Conservation (phyloP, 768 basidiomycete genomes). For the Trametopsis cervina region DNA sequence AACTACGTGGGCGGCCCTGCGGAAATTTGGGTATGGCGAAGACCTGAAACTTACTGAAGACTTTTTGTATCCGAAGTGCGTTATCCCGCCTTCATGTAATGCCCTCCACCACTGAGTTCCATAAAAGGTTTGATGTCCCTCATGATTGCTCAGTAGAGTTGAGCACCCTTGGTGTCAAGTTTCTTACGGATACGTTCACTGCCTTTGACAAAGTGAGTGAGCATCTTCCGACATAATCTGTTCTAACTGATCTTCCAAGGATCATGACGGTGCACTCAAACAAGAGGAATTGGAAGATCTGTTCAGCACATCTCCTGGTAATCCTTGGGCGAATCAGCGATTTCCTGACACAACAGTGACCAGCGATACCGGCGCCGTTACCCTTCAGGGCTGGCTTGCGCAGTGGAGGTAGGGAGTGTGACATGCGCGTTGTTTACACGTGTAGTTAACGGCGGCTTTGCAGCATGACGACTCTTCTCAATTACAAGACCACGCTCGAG, state of each 20-base stretch:
- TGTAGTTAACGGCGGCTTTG: neutral
- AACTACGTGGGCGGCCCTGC: slow-evolving; percentile 95
- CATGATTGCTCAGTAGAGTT: slow-evolving; percentile 93
- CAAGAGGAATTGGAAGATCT: slow-evolving; percentile 76
- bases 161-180: slow-evolving; percentile 90
- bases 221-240: neutral
- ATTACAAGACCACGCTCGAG: slow-evolving; percentile 84
- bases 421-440: neutral
- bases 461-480: slow-evolving; percentile 97
- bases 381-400: slow-evolving; percentile 96
- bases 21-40: slow-evolving; percentile 95
- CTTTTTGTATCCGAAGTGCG: slow-evolving; percentile 86
- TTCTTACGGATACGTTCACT: slow-evolving; percentile 95
- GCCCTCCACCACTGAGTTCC: slow-evolving; percentile 1
- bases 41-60: slow-evolving; percentile 84
- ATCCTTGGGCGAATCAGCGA: slow-evolving; percentile 90
- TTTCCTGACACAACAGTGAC: slow-evolving; percentile 89
- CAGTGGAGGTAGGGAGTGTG: slow-evolving; percentile 79
- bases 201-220: slow-evolving; percentile 80
- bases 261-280: slow-evolving; percentile 92
- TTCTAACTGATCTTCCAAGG: slow-evolving; percentile 36
- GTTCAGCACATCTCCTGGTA: slow-evolving; percentile 92
- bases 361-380: slow-evolving; percentile 83
- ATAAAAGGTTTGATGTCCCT: slow-evolving; percentile 81
- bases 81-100: neutral